A percentile compares a stretch with the other conserved stretches of the same genome.
These are phyloP conservation scores for Fusarium robinianum DNA, from an alignment of 2,329 filamentous ascomycete genomes.

Conservation along the genomic window DNA sequence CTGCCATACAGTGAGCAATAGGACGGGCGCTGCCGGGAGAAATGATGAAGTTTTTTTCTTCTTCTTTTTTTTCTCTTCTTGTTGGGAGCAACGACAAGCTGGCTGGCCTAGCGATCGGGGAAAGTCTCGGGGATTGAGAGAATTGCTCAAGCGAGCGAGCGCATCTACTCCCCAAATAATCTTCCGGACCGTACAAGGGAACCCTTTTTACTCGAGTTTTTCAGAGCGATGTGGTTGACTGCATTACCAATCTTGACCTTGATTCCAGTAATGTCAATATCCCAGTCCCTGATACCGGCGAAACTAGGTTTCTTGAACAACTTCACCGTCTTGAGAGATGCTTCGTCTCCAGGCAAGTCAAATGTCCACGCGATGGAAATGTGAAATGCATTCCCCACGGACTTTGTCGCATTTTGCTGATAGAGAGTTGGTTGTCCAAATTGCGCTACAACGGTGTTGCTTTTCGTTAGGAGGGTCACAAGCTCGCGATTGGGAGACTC, in stretches of 20 bases:
- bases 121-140: too few species aligned
- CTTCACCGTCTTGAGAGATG: slow-evolving; percentile 34
- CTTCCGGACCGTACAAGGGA: too few species aligned
- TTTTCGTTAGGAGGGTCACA: slow-evolving; percentile 64
- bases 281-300: slow-evolving; percentile 45
- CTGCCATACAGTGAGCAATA: too few species aligned
- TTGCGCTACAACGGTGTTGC: slow-evolving; percentile 73
- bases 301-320: slow-evolving; percentile 34
- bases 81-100: too few species aligned
- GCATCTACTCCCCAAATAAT: too few species aligned
- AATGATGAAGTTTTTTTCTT: too few species aligned
- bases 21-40: too few species aligned
- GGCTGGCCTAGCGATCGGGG: too few species aligned
- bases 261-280: slow-evolving; percentile 61
- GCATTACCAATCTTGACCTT: slow-evolving; percentile 78
- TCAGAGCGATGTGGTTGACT: slow-evolving; percentile 57
- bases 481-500: slow-evolving; percentile 57
- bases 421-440: slow-evolving; percentile 77
- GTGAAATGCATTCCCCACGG: slow-evolving; percentile 66
- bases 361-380: slow-evolving; percentile 88
- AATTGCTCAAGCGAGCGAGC: too few species aligned
- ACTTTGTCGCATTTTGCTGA: slow-evolving; percentile 36
- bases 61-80: too few species aligned
- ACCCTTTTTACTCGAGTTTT: slow-evolving; percentile 6
- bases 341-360: slow-evolving; percentile 52